Evolutionary conservation across 2,329 filamentous ascomycete species (phyloP).

Genomic region (Hypoxylon sp.): DNA sequence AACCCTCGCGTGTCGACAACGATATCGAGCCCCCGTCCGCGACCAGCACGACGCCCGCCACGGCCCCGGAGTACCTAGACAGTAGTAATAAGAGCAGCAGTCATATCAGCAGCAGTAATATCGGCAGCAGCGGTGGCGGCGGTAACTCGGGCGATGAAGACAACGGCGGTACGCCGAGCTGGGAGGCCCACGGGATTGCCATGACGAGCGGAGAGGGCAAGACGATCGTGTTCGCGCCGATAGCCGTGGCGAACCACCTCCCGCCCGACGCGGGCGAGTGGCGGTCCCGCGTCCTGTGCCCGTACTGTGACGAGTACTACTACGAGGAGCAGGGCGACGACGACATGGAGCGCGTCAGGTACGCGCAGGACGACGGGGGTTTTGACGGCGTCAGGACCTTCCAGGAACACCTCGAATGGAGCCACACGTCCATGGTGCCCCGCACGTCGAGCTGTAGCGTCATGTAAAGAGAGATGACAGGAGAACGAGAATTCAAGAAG

Average conservation of each 20-base stretch:
- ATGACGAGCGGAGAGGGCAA: conserved; percentile 55
- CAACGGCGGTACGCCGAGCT: conserved; percentile 50
- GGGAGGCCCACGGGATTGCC: conserved; percentile 60
- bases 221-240: conserved; percentile 62
- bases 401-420: conserved; percentile 65
- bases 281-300: conserved; percentile 60
- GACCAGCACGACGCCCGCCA: conserved; percentile 5
- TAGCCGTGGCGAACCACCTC: conserved; percentile 66
- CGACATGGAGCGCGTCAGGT: conserved; percentile 59
- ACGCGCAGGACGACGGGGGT: conserved; percentile 56
- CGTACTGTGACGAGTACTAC: conserved; percentile 63
- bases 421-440: conserved; percentile 55
- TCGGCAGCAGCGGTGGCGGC: too few relatives aligned
- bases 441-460: conserved; percentile 52
- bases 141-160: not conserved
- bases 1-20: not conserved
- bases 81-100: conserved; percentile 28
- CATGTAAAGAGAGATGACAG: conserved; percentile 51
- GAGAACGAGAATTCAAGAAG: not conserved
- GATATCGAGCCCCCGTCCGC: conserved; percentile 3
- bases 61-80: not conserved
- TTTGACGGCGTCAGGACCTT: conserved; percentile 59
- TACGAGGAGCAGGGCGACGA: conserved; percentile 58
- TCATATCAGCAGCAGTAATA: conserved; percentile 31
- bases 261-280: conserved; percentile 60